Evolutionary conservation across 345 rosid genomes (phyloP), one percentile per base, ranked within the genome.

Genomic region (Streptanthus diversifolius): DNA sequence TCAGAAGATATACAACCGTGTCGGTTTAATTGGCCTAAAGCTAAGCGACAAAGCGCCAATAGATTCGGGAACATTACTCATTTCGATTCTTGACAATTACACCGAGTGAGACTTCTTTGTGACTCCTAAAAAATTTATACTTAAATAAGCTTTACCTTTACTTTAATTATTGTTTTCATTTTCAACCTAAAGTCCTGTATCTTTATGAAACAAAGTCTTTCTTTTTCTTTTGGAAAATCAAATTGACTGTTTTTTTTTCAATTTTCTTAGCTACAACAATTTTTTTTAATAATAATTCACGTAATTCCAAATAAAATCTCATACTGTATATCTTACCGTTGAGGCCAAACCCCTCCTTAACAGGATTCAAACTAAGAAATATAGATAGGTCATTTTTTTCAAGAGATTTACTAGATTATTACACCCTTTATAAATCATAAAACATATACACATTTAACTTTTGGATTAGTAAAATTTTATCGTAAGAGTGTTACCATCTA

Each of bases 61-160:
- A 76, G 79, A 76, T 76, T 62, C 36, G 59, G 70, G 0, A 32
- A 52, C 65, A 18, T 11, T 69, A 54, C 59, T 54, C 65, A 60
- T 68, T 41, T 61, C 47, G 57, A 75, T 75, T 69, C 59, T 75
- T 75, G 65, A 75, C 58, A 53, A 69, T 75, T 62, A 62, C 70
- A 18, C 65, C 13, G 35, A 52, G 10, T n/a, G 62, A 68, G 41
- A 75, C 43, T 68, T 58, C 37, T 52, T 29, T 68, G 57, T 68
- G 41, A 61, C 64, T 39, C 73, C 33, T 18, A 14, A 0, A 4
- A 53, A 55, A 5, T 1, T 9, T 47, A 19, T 29, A 37, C 4
- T 24, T 18, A 25, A 7, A 37, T 24, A 40, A 30, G 3, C 13
- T 47, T 24, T 58, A 7, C 61, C 51, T 74, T 75, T 35, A 67